These are phyloP conservation scores for Curvularia lunata DNA, from an alignment of 2,329 filamentous ascomycete species.

Conservation along the genomic window DNA sequence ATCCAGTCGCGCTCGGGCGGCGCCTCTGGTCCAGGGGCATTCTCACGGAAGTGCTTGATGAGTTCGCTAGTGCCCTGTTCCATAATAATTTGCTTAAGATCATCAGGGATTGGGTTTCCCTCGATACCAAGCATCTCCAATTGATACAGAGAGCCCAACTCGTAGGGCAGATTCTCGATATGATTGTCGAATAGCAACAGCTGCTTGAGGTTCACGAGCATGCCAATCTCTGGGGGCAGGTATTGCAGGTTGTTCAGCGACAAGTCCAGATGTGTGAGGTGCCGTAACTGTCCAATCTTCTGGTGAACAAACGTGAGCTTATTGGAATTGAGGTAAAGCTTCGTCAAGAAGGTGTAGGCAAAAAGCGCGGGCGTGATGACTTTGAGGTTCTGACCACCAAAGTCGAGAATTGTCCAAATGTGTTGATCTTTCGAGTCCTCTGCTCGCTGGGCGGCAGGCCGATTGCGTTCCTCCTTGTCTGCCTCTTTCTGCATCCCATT, in stretches of 20 bases:
- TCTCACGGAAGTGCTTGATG: constrained; percentile 81
- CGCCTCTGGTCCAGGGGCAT: constrained; percentile 78
- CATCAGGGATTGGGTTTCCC: constrained; percentile 81
- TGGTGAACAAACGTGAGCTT: constrained; percentile 81
- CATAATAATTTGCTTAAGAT: constrained; percentile 80
- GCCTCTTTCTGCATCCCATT: constrained; percentile 58
- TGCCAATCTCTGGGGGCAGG: constrained; percentile 89
- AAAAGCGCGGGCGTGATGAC: constrained; percentile 82
- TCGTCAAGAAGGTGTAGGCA: constrained; percentile 83
- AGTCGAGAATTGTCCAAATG: constrained; percentile 91
- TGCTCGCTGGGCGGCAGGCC: constrained; percentile 65
- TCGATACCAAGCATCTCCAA: constrained; percentile 90
- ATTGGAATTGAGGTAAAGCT: constrained; percentile 93
- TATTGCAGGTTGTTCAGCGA: constrained; percentile 85
- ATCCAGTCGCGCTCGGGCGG: constrained; percentile 79
- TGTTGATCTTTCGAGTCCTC: constrained; percentile 59
- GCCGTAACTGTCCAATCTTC: constrained; percentile 80
- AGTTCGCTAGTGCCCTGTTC: constrained; percentile 87
- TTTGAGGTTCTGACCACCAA: constrained; percentile 93
- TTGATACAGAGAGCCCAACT: constrained; percentile 87
- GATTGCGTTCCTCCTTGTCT: constrained; percentile 66
- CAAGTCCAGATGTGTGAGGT: constrained; percentile 81
- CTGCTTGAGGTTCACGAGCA: constrained; percentile 91
- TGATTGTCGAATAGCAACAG: constrained; percentile 90
- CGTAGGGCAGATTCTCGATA: constrained; percentile 79